phyloP scores from a whole-genome alignment of 352 stramenopile genomes.

The Phytophthora quininea region DNA sequence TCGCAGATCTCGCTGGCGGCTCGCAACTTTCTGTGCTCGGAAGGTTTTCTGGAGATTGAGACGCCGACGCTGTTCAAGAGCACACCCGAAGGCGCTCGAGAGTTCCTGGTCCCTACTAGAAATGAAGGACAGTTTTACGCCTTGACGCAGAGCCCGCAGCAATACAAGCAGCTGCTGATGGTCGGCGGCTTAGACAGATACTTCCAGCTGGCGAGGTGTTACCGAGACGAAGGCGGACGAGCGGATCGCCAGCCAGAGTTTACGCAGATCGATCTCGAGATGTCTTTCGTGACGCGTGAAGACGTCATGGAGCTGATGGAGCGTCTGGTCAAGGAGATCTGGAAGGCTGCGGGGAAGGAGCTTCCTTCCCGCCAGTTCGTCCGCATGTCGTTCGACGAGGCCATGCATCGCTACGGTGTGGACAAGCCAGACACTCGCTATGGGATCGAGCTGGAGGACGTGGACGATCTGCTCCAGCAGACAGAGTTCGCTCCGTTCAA shows the following conservation, averaged over 20 bases:
- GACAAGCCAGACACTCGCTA: conserved; percentile 90
- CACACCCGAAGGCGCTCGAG: conserved; percentile 84
- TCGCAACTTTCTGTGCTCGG: conserved; percentile 68
- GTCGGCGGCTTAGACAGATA: conserved; percentile 87
- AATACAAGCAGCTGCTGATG: conserved; percentile 94
- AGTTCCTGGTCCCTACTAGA: conserved; percentile 87
- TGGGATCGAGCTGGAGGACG: conserved; percentile 69
- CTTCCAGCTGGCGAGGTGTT: conserved; percentile 91
- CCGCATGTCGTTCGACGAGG: conserved; percentile 76
- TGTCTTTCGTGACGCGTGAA: conserved; percentile 81
- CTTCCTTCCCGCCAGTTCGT: conserved; percentile 51
- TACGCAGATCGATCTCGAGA: conserved; percentile 92
- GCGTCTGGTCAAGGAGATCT: conserved; percentile 73
- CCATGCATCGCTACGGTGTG: conserved; percentile 81
- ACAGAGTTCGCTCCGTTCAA: conserved; percentile 59
- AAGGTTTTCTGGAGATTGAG: conserved; percentile 89
- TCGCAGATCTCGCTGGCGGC: conserved; percentile 73
- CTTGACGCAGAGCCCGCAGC: conserved; percentile 89
- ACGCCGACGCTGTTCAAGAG: conserved; percentile 90
- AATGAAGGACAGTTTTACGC: conserved; percentile 82
- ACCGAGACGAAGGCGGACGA: conserved; percentile 87
- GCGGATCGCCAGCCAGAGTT: conserved; percentile 92
- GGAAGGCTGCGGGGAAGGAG: conserved; percentile 53
- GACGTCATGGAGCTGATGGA: conserved; percentile 84
- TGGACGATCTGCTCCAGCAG: conserved; percentile 44